phyloP scores from a whole-genome alignment of 2,329 filamentous ascomycete species.

The Sphaerulina vaccinii region DNA sequence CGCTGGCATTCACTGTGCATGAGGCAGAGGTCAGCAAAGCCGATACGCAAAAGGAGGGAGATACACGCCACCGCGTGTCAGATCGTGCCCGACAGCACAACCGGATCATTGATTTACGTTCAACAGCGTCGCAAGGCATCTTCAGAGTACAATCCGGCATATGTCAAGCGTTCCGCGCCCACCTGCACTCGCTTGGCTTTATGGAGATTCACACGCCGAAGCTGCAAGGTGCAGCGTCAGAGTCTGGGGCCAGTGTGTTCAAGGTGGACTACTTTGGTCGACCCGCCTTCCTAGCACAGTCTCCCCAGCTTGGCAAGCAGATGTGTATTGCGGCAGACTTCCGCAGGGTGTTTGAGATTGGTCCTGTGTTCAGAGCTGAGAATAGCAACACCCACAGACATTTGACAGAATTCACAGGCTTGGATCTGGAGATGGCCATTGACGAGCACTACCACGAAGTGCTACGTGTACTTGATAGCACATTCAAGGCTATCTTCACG shows the following conservation, averaged over 20 bases:
- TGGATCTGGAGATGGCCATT: constrained; percentile 91
- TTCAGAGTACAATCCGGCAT: constrained; percentile 84
- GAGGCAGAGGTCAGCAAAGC: constrained; percentile 64
- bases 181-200: constrained; percentile 73
- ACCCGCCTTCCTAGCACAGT: constrained; percentile 84
- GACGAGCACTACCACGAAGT: constrained; percentile 88
- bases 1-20: constrained; percentile 67
- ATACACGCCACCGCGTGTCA: constrained; percentile 60
- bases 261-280: constrained; percentile 88
- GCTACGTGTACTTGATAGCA: constrained; percentile 71
- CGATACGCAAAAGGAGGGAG: constrained; percentile 57
- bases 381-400: constrained; percentile 95
- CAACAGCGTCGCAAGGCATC: constrained; percentile 81
- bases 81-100: constrained; percentile 74
- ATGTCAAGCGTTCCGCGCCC: constrained; percentile 73
- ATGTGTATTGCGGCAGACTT: constrained; percentile 90
- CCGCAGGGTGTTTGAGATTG: constrained; percentile 83
- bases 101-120: constrained; percentile 79
- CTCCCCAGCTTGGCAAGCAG: constrained; percentile 88
- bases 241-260: constrained; percentile 89
- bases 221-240: constrained; percentile 83
- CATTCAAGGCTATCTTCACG: constrained; percentile 76
- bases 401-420: constrained; percentile 88
- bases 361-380: constrained; percentile 87
- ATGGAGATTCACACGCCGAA: constrained; percentile 95